Base-by-base conservation (phyloP, 2,329 filamentous ascomycete species). In the Venturia effusa region DNA sequence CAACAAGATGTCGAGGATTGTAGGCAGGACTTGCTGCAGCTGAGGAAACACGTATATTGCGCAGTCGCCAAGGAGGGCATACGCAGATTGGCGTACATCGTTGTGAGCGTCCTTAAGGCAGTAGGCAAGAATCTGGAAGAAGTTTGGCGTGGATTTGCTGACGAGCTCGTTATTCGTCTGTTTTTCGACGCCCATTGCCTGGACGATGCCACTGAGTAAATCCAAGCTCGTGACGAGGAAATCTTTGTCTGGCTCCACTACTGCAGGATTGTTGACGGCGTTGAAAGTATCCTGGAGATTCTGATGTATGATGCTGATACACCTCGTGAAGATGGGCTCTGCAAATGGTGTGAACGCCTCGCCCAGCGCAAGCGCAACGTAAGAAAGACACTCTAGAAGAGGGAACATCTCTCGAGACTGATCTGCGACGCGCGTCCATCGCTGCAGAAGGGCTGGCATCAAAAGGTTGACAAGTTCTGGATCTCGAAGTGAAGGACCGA, bases 151-250 rank as follows among this genome's bases (percentile, higher is more conserved):
- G 1, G 91, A 88, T 68, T 80, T 84, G 67, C 83, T 83, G 64
- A 97, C 87, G 34, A 99, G 82, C 68, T 88, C 84, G n/a, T 84
- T 81, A 63, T 90, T 89, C 76, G 90, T 88, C 59, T 83, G 77
- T 60, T 83, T 80, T 59, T 90, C 86, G 4, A 24, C n/a, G 7
- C 40, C 40, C 8, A 99, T 83, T 1, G 92, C 92, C 74, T 99
- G 94, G 64, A 99, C 89, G 68, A 97, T 90, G 32, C 92, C 89
- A 72, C 92, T 96, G 64, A 99, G 79, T 17, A 99, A 85, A 73
- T 99, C 94, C 66, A 99, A 81, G 71, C 92, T 96, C 37, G 94
- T 97, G 59, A 99, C 88, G 66, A 97, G 80, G 77, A 97, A 99
- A 76, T 99, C 94, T 79, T 97, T 97, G 75, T 97, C 92, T 0